Evolutionary conservation across 2,329 filamentous ascomycete genomes (phyloP), one percentile per base, ranked within the genome.

Genomic region (Aspergillus felis): DNA sequence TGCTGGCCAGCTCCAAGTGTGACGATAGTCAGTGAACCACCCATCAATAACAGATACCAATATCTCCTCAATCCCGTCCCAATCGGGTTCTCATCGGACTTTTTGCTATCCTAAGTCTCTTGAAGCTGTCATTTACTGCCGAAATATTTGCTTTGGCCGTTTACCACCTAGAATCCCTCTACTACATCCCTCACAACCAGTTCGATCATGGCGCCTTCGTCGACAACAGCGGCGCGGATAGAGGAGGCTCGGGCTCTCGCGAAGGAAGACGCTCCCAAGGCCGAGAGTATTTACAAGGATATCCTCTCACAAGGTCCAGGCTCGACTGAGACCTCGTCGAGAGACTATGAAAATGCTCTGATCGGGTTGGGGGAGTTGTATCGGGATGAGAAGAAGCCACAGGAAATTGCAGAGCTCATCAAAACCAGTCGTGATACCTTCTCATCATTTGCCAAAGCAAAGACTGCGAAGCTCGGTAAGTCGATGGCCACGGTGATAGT

Each of bases 401-500:
- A 94, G 71, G 90, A 96, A 70, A 86, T 99, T 59, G 91, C 95
- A 61, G 87, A 92, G 68, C 84, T 99, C 64, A 88, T 99, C 69
- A 92, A 89, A 71, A 90, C 91, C 75, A 96, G 92, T 76, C 87
- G 93, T 71, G 89, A 90, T 64, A 90, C 94, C 48, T 87, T 99
- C 64, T 97, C 93, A 57, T 94, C 91, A 63, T 97, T 99, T 76
- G 94, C 94, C 64, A 97, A 97, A 82, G 94, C 95, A 61, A 99
- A 99, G 85, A 97, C 94, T 32, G 91, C 94, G 56, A 99, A 99
- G 80, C 83, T 99, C 61, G 91, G 94, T 97, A 87, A 64, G 87
- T 63, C 20, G 28, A 12, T 29, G 24, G 53, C 54, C 14, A 24
- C 28, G 27, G 4, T n/a, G 27, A 47, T 24, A 17, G 41, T 7